These are phyloP conservation scores for Agaricus blazei DNA, from an alignment of 768 basidiomycete species.

Conservation along the genomic window DNA sequence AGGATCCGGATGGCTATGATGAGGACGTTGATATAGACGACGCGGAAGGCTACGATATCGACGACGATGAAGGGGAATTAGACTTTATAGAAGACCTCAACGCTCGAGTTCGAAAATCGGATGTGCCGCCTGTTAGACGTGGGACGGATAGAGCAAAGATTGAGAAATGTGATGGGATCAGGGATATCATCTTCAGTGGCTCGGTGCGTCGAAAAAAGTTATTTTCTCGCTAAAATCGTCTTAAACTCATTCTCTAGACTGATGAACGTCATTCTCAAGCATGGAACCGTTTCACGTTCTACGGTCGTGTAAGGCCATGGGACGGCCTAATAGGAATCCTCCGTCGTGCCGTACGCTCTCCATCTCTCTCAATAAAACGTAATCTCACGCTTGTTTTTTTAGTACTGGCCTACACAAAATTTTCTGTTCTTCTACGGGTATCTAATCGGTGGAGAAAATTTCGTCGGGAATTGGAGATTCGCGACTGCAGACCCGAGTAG, in stretches of 20 bases:
- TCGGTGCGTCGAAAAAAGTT: constrained; percentile 30
- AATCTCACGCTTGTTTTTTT: neutral
- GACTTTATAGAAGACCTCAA: constrained; percentile 15
- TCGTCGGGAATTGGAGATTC: constrained; percentile 72
- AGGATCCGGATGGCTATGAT: constrained; percentile 17
- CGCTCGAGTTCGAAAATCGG: neutral
- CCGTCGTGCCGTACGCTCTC: constrained; percentile 29
- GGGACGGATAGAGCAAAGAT: constrained; percentile 18
- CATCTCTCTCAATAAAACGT: constrained; percentile 3
- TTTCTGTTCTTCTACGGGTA: constrained; percentile 65
- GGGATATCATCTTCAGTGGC: constrained; percentile 59
- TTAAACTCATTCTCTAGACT: constrained; percentile 30
- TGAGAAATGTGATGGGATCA: constrained; percentile 45
- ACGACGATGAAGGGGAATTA: constrained; percentile 18
- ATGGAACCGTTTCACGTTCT: constrained; percentile 42
- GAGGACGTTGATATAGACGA: constrained; percentile 17
- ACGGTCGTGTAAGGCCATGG: constrained; percentile 53
- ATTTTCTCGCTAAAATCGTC: too few species aligned
- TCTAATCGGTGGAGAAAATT: constrained; percentile 54
- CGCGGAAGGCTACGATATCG: constrained; percentile 15
- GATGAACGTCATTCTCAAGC: constrained; percentile 41
- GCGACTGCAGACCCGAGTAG: constrained; percentile 36
- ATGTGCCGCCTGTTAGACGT: constrained; percentile 10
- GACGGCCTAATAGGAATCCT: constrained; percentile 55
- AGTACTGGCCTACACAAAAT: constrained; percentile 14